Evolutionary conservation across 2,329 filamentous ascomycete genomes (phyloP), one percentile per base, ranked within the genome.

Genomic region (Fusarium marasasianum): DNA sequence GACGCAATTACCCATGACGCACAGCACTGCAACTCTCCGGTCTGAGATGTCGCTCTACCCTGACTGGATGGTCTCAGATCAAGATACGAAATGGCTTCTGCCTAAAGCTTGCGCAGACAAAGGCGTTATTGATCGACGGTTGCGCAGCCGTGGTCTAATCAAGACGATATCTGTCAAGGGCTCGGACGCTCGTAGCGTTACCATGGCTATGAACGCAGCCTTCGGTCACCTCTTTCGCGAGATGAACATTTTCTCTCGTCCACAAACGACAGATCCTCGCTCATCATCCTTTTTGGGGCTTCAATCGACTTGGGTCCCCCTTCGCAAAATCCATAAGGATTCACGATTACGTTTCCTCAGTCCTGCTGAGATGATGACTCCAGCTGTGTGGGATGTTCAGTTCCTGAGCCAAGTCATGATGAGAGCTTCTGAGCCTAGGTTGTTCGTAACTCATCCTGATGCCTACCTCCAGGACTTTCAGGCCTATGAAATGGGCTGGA

Each of bases 381-480:
- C 92, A 1, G 88, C 91, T 3, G 82, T 91, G 6, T 96, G 93
- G 93, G 90, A 91, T 58, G 89, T 91, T 6, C 86, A 89, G 15
- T 95, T 95, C 71, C 86, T 96, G 35, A 87, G 87, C 56, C 91
- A 92, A 54, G 89, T 95, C 43, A 88, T 93, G 77, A 95, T 95
- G 93, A 90, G 91, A 77, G 87, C 90, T 37, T 87, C 89, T 15
- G 87, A 88, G 71, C 90, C 91, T 70, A 88, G 93, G 14, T 87
- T 96, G 18, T 96, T 93, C 81, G 87, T 95, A 66, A 96, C 93
- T 3, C 92, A 94, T 66, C 89, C 91, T 8, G 91, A 93, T 74
- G 91, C 92, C 3, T 96, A 96, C 73, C 83, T 93, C 6, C 93
- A 96, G 78, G 88, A 91, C 69, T 80, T 83, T 20, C 82, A 86